Base-by-base conservation (phyloP, 208 protist species). In the Crithidia acanthocephali region DNA sequence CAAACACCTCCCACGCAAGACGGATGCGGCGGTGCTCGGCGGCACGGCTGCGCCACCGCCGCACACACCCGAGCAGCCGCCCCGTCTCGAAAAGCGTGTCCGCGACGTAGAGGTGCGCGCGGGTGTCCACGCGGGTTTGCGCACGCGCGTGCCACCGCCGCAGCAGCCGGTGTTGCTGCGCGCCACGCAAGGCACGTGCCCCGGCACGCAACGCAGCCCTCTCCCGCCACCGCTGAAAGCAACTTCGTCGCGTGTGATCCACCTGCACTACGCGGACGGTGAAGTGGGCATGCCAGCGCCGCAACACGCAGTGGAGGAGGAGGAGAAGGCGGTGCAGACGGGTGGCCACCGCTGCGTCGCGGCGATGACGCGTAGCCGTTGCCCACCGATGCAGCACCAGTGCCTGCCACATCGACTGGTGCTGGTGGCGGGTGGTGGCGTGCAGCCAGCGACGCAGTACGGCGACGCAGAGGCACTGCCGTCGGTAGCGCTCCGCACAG, bases 71-170 rank as follows among this genome's bases (percentile, higher is more conserved):
- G 25, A 92, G 57, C n/a, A 89, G 74, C 28, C 89, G 55, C 7
- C 87, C 79, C 20, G 88, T 84, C 50, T 96, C 88, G 10, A 81
- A 79, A 22, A 94, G 64, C 16, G 86, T 90, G 37, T 86, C 87
- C 0, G 88, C 88, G n/a, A 94, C 58, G 22, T 81, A 79, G 44
- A 81, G 44, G 22, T 75, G 52, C 6, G 61, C 66, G 23, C 72
- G 82, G 16, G 45, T 22, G 33, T 64, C 35, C 11, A 66, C 8
- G 25, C 72, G 71, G 18, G 28, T 42, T 35, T 35, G 51, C n/a
- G 66, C 44, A 20, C 67, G 71, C 0, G 37, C 22, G 60, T 64
- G 57, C 76, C 80, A 85, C 25, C 27, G 55, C 33, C 16, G 57
- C 25, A 76, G 58, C 47, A 76, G 40, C 32, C 37, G 33, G 28